Evolutionary conservation across 2,329 filamentous ascomycete species (phyloP).

Genomic region (Cucurbitaria berberidis): DNA sequence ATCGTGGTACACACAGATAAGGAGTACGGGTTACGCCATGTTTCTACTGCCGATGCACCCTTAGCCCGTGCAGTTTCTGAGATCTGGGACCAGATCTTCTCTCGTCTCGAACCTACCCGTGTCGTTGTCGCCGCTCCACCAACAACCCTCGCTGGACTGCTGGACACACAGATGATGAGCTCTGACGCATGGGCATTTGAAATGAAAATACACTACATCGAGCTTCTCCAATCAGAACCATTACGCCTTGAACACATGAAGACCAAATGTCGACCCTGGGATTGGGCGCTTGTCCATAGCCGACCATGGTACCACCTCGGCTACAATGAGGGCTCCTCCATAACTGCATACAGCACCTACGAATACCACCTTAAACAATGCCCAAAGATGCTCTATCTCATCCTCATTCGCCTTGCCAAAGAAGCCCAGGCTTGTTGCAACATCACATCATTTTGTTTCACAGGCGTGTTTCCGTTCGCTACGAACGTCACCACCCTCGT

Average conservation of each 20-base stretch:
- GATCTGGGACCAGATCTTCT: slow-evolving; percentile 41
- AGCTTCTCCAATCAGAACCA: slow-evolving; percentile 43
- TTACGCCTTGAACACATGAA: slow-evolving; percentile 9
- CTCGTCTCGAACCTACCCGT: slow-evolving; percentile 35
- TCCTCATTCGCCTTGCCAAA: slow-evolving; percentile 45
- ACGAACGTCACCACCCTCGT: slow-evolving; percentile 59
- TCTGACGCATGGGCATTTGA: slow-evolving; percentile 69
- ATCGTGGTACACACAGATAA: slow-evolving; percentile 55
- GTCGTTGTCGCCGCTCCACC: slow-evolving; percentile 62
- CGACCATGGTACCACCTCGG: slow-evolving; percentile 69
- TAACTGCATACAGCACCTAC: slow-evolving; percentile 73
- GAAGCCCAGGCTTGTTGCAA: slow-evolving; percentile 35
- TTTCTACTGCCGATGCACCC: slow-evolving; percentile 35
- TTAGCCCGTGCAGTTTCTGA: slow-evolving; percentile 59
- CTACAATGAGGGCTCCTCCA: slow-evolving; percentile 77
- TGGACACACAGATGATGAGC: slow-evolving; percentile 63
- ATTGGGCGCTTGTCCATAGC: slow-evolving; percentile 59
- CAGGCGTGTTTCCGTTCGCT: slow-evolving; percentile 71
- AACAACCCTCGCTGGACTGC: slow-evolving; percentile 65
- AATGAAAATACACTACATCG: slow-evolving; percentile 66
- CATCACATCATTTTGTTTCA: slow-evolving; percentile 61
- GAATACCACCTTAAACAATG: slow-evolving; percentile 72
- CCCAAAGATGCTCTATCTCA: slow-evolving; percentile 65
- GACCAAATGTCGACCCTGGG: slow-evolving; percentile 23
- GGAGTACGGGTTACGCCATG: slow-evolving; percentile 44